Conservation (phyloP, 805 yeast genomes). For the Schwanniomyces pseudopolymorphus region DNA sequence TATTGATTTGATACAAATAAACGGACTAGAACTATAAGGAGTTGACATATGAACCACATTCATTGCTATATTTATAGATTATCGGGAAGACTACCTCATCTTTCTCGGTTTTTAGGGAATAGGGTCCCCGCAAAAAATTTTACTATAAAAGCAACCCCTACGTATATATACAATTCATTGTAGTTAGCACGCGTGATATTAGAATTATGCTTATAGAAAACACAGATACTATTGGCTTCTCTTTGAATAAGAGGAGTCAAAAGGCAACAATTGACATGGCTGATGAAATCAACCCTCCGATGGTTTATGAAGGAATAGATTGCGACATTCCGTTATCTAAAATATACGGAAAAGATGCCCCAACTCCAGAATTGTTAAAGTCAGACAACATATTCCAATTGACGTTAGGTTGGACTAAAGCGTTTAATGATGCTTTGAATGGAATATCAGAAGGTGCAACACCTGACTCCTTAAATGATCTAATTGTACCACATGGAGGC, state of each 20-base stretch:
- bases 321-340: slow-evolving; percentile 11
- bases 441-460: slow-evolving; percentile 5
- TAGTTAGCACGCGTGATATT: no score
- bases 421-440: slow-evolving; percentile 22
- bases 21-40: not conserved
- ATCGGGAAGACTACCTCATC: not conserved
- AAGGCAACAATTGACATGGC: slow-evolving; percentile 13
- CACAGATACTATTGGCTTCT: not conserved
- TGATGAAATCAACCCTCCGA: slow-evolving; percentile 14
- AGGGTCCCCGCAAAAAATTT: not conserved
- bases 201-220: not conserved
- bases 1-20: no score
- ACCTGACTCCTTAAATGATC: slow-evolving; percentile 14
- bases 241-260: not conserved
- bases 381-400: slow-evolving; percentile 20
- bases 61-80: not conserved
- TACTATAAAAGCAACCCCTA: not conserved
- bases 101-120: not conserved
- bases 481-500: slow-evolving; percentile 19
- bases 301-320: slow-evolving; percentile 11
- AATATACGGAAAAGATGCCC: slow-evolving; percentile 18
- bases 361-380: slow-evolving; percentile 23
- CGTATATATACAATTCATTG: no score
- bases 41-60: no score
- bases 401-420: slow-evolving; percentile 27